These are phyloP conservation scores for Trichoderma sp. DNA, from an alignment of 2,329 filamentous ascomycete species.

Conservation along the genomic window DNA sequence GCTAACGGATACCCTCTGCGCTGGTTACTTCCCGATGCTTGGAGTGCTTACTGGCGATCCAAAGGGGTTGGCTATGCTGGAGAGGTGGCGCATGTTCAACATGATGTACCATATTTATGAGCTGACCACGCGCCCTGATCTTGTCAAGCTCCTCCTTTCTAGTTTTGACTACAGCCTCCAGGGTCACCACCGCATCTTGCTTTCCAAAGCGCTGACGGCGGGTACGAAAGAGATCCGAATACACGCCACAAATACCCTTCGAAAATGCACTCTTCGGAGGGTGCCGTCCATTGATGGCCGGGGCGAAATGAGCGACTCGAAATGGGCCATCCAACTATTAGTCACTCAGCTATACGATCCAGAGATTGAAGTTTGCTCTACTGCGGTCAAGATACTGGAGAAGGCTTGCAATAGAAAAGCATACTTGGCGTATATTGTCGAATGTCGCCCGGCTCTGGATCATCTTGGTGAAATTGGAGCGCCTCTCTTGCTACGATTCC, in stretches of 20 bases:
- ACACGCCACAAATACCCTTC: conserved; percentile 80
- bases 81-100: conserved; percentile 97
- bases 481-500: conserved; percentile 84
- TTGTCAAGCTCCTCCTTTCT: conserved; percentile 83
- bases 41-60: conserved; percentile 81
- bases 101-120: conserved; percentile 99
- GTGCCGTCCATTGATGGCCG: conserved; percentile 40
- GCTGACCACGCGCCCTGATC: conserved; percentile 83
- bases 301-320: conserved; percentile 64
- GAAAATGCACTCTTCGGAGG: conserved; percentile 74
- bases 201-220: conserved; percentile 91
- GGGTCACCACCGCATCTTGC: conserved; percentile 85
- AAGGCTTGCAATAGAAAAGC: conserved; percentile 93
- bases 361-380: conserved; percentile 93
- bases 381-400: conserved; percentile 94
- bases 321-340: conserved; percentile 95
- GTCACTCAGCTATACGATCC: conserved; percentile 98
- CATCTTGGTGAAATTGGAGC: conserved; percentile 97
- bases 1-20: conserved; percentile 82
- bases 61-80: conserved; percentile 84
- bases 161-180: conserved; percentile 90
- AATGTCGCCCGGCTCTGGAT: conserved; percentile 90
- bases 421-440: conserved; percentile 93
- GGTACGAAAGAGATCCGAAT: conserved; percentile 91
- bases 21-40: conserved; percentile 92